Evolutionary conservation across 352 stramenopile species (phyloP), one percentile per base, ranked within the genome.

Genomic region (Pythium folliculosum): DNA sequence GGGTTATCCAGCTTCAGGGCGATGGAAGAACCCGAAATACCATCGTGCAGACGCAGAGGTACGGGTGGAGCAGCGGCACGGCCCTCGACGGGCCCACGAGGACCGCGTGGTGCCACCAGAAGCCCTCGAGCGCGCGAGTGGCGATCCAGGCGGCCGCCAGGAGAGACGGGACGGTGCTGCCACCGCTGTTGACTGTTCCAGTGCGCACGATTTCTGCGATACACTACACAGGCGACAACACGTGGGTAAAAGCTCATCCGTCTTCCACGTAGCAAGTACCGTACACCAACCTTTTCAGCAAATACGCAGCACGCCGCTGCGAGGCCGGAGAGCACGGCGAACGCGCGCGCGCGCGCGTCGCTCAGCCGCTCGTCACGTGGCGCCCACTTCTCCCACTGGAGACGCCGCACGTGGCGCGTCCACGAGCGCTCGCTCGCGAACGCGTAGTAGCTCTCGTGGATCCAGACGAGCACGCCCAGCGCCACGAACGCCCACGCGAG

Each of bases 271-370:
- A 40, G 35, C 8, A 40, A 40, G 4, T 1, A 40, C 35, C 8
- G 2, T 10, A 7, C 1, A 7, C 37, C 22, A 32, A 82, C 77
- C 66, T 85, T 85, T 52, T 79, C 65, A 51, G 71, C 72, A 8
- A 78, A 44, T 25, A 82, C 57, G 14, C 43, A 63, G 45, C 65
- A 71, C 6, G 67, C 69, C 5, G 60, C 64, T 7, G 73, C 73
- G 8, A 72, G 27, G 12, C 60, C 77, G 5, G 77, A 69, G 8
- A 81, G 50, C 7, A 61, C 17, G 16, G 73, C 72, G 48, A 76
- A 82, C 4, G 68, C 64, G n/a, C 58, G 23, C 1, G 74, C 71
- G 3, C 64, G 67, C 10, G 56, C 22, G 16, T 21, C 21, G 25
- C 45, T 63, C 12, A 25, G 21, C 9, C 19, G 43, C n/a, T 67